Evolutionary conservation across 345 rosid species (phyloP).

Genomic region (Syzygium grande): DNA sequence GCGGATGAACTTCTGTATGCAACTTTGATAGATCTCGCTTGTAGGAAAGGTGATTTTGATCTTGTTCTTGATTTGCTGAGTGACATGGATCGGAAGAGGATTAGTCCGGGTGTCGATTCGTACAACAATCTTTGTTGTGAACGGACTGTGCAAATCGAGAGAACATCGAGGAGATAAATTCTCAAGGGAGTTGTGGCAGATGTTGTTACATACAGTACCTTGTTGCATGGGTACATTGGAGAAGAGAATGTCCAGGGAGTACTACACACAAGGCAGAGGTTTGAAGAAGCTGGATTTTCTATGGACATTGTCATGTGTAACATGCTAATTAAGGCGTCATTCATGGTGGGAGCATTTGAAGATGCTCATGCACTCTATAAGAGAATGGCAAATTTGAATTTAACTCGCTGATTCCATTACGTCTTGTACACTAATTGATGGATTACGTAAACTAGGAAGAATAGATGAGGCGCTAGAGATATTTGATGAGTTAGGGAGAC

Average conservation of each 20-base stretch:
- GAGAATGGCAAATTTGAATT: conserved; percentile 46
- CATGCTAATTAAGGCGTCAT: conserved; percentile 57
- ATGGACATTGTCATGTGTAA: conserved; percentile 74
- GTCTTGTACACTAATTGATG: conserved; percentile 45
- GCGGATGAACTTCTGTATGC: conserved; percentile 65
- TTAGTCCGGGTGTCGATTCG: conserved; percentile 43
- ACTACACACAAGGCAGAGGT: conserved; percentile 39
- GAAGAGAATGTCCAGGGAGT: conserved; percentile 48
- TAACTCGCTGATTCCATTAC: conserved; percentile 56
- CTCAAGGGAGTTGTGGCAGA: conserved; percentile 50
- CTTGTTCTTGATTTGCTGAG: conserved; percentile 37
- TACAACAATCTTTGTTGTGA: conserved; percentile 59
- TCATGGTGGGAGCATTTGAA: conserved; percentile 64
- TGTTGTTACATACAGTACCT: conserved; percentile 47
- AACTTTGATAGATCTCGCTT: conserved; percentile 64
- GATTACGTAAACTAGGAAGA: conserved; percentile 50
- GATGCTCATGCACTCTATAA: conserved; percentile 56
- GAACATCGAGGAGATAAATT: conserved; percentile 55
- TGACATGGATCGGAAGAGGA: conserved; percentile 70
- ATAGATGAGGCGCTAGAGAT: conserved; percentile 71
- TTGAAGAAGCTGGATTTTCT: conserved; percentile 34
- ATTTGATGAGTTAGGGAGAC: conserved; percentile 61
- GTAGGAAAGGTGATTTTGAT: conserved; percentile 46
- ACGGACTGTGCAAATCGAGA: conserved; percentile 64
- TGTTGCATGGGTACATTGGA: conserved; percentile 55